phyloP scores from a whole-genome alignment of 1,284 basidiomycete species.

The Cryptococcus sp. region DNA sequence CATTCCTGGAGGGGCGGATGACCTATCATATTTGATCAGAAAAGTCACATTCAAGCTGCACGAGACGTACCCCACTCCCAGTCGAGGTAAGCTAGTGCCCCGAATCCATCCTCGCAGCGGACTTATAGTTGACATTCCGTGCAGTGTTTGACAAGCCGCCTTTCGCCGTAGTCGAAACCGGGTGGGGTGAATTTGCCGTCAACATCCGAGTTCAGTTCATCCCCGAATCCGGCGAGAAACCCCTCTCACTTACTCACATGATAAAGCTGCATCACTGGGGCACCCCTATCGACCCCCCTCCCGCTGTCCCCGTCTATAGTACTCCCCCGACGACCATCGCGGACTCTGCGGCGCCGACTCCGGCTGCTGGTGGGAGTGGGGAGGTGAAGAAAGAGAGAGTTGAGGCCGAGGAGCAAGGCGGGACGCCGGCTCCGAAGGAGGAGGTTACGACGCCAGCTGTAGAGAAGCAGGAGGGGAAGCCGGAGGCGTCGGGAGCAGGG shows the following conservation, averaged over 20 bases:
- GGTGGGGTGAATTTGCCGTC: conserved; percentile 99
- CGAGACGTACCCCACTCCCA: conserved; percentile 90
- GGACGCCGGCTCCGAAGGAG: conserved; percentile 6
- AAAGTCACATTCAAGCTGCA: conserved; percentile 96
- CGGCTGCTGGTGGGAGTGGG: conserved; percentile 16
- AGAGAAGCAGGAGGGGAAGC: conserved; percentile 3
- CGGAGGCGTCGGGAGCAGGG: conserved; percentile 3
- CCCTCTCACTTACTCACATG: conserved; percentile 80
- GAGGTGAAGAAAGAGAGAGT: conserved; percentile 4
- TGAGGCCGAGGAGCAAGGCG: conserved; percentile 5
- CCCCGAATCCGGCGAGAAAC: conserved; percentile 88
- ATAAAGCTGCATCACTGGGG: conserved; percentile 95
- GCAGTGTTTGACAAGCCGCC: conserved; percentile 87
- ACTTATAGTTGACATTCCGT: not conserved
- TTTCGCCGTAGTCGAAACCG: conserved; percentile 92
- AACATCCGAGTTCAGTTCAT: conserved; percentile 90
- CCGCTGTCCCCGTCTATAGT: conserved; percentile 54
- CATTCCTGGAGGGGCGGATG: conserved; percentile 71
- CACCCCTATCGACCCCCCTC: conserved; percentile 48
- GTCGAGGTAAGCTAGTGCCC: conserved; percentile 64
- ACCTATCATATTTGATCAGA: conserved; percentile 84
- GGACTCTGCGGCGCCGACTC: conserved; percentile 10
- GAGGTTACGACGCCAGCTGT: conserved; percentile 9
- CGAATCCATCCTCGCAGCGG: not conserved
- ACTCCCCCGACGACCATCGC: conserved; percentile 37